phyloP scores from a whole-genome alignment of 768 basidiomycete species.

The Melanogaster broomeanus region DNA sequence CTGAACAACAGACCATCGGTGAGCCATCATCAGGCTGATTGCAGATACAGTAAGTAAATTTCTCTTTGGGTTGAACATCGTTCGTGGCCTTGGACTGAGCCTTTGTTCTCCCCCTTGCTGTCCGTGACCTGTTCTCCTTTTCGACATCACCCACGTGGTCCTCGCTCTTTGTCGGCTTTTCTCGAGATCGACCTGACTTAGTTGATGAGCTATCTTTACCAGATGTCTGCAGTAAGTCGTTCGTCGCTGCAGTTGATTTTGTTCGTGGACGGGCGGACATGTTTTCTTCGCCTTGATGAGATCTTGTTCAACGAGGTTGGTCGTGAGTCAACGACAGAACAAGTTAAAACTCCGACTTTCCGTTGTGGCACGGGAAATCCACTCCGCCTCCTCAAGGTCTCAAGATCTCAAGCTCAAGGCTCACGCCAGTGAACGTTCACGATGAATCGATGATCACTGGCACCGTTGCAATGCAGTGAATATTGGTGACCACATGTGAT shows the following conservation, averaged over 20 bases:
- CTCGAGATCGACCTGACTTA: constrained; percentile 14
- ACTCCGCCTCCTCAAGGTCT: no score
- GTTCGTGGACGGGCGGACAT: constrained; percentile 53
- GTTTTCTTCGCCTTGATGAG: constrained; percentile 2
- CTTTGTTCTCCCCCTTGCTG: constrained; percentile 25
- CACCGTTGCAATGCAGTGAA: no score
- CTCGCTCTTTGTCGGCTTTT: constrained; percentile 16
- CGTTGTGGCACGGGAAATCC: constrained; percentile 23
- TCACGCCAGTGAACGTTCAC: no score
- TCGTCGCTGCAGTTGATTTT: constrained; percentile 33
- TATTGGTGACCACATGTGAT: no score
- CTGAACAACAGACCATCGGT: constrained; percentile 77
- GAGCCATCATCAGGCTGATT: constrained; percentile 71
- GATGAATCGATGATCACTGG: no score
- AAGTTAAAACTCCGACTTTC: constrained; percentile 34
- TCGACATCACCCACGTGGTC: constrained; percentile 28
- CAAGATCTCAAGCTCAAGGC: no score
- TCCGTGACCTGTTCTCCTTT: constrained; percentile 31
- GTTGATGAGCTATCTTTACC: not conserved
- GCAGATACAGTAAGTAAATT: constrained; percentile 58
- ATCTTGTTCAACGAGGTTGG: constrained; percentile 2
- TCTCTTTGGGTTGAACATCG: constrained; percentile 21
- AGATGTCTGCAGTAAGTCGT: constrained; percentile 2
- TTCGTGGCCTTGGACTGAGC: constrained; percentile 14
- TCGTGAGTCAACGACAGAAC: constrained; percentile 28